Base-by-base conservation (phyloP, 495 filamentous ascomycete species). In the Penicillium dipodomyicola region DNA sequence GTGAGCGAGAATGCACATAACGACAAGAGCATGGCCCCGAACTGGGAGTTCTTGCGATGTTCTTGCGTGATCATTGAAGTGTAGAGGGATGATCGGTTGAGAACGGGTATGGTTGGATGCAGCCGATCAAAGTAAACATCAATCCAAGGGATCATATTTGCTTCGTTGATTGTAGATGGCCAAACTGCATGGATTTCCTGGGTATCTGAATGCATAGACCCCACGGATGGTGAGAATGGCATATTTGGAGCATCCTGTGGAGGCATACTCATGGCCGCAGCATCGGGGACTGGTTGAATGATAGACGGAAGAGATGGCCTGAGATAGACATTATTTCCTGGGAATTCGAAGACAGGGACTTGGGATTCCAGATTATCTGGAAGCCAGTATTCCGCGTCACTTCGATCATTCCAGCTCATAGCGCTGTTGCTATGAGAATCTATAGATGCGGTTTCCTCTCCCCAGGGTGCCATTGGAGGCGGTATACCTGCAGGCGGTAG, bases 1-100 rank as follows among this genome's bases (percentile, higher is more conserved):
- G 92, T 90, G 70, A 91, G 81, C 65, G 92, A 88, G 70, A 90
- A 94, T 14, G 88, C 89, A 63, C 88, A 93, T 8, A 96, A 70
- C 12, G 91, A 86, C 23, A 86, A 79, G 14, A 95, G 40, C 74
- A 77, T 77, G 64, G 55, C 90, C 73, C 69, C 89, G 85, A 78
- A 77, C 52, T 77, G 94, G 83, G 33, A 82, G 79, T 72, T 93
- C 84, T 61, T 84, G 67, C 58, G 84, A 84, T 84, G 65, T 85
- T 87, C 73, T 82, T 82, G 58, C 50, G 64, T 84, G 70, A 59
- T 75, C 78, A 68, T 86, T 70, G 67, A 86, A 71, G 67, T 87
- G 80, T 59, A 94, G 62, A 64, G 77, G 70, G 60, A 82, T 68
- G 72, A 74, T 35, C 85, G 85, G 58, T 90, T 82, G 14, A 96